Conservation (phyloP, 176 grass and related monocot species). For the Ensete ventricosum region DNA sequence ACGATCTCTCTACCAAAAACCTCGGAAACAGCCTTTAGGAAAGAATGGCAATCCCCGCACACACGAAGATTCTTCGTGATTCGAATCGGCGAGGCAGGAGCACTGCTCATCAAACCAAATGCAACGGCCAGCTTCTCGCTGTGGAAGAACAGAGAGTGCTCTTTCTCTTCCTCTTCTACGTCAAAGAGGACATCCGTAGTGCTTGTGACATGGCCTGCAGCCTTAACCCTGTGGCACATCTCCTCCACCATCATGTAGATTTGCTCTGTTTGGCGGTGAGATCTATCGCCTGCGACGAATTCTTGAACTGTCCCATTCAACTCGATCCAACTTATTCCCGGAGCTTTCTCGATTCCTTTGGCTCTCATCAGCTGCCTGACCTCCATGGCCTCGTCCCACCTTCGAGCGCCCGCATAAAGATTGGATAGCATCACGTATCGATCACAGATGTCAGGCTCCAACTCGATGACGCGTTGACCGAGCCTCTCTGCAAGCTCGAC, state of each 20-base stretch:
- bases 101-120: constrained; percentile 9
- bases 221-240: constrained; percentile 1
- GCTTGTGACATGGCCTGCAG: background rate
- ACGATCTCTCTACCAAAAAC: constrained; percentile 1
- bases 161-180: constrained; percentile 8
- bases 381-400: constrained; percentile 5
- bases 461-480: constrained; percentile 2
- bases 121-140: constrained; percentile 18
- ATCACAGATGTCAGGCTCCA: constrained; percentile 10
- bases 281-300: constrained; percentile 7
- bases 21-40: constrained; percentile 6
- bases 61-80: constrained; percentile 17
- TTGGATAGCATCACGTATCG: constrained; percentile 14
- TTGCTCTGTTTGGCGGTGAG: background rate
- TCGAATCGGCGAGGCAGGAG: background rate
- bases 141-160: constrained; percentile 1
- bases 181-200: background rate
- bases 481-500: background rate
- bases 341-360: constrained; percentile 2
- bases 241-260: constrained; percentile 11
- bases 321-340: constrained; percentile 18
- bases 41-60: constrained; percentile 8
- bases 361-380: constrained; percentile 9
- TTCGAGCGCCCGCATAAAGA: constrained; percentile 1
- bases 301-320: background rate